A percentile compares a stretch with the other conserved stretches of the same genome.
phyloP scores from a whole-genome alignment of 2,329 filamentous ascomycete genomes.

The Cordyceps cateniannulata region DNA sequence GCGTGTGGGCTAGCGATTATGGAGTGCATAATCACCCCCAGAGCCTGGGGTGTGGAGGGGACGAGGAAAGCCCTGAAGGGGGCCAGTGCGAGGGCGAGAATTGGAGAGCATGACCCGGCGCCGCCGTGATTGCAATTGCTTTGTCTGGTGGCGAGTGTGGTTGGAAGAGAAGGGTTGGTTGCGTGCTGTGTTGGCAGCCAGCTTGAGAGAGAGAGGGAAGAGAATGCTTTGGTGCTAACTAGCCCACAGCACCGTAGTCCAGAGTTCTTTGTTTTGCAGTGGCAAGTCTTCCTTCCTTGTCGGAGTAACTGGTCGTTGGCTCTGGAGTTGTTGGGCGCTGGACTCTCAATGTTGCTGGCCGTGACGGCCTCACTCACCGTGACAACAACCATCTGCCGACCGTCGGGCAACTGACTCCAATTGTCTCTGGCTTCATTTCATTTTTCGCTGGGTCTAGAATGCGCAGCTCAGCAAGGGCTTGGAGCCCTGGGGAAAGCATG shows the following conservation, averaged over 20 bases:
- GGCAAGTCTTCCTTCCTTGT: neutral
- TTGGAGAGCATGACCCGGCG: conserved; percentile 10
- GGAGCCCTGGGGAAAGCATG: neutral
- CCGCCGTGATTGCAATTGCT: neutral
- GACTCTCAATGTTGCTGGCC: neutral
- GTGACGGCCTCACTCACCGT: conserved; percentile 11
- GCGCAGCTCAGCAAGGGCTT: conserved; percentile 5
- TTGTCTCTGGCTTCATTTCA: conserved; percentile 1
- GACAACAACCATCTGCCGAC: neutral
- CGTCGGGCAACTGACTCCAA: neutral
- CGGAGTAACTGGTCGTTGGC: neutral
- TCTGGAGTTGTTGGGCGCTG: neutral
- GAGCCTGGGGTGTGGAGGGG: neutral
- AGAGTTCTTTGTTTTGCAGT: neutral
- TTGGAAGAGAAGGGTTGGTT: neutral
- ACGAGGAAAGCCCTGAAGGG: neutral
- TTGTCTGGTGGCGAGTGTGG: neutral
- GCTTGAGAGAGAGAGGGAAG: neutral
- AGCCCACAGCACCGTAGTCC: neutral
- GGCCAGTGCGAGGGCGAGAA: conserved; percentile 8
- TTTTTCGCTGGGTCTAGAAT: conserved; percentile 9
- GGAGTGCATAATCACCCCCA: neutral
- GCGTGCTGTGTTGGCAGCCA: neutral
- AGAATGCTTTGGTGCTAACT: neutral
- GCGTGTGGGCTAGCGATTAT: neutral